Conservation (phyloP, 106 monocot genomes). For the Acorus calamus region DNA sequence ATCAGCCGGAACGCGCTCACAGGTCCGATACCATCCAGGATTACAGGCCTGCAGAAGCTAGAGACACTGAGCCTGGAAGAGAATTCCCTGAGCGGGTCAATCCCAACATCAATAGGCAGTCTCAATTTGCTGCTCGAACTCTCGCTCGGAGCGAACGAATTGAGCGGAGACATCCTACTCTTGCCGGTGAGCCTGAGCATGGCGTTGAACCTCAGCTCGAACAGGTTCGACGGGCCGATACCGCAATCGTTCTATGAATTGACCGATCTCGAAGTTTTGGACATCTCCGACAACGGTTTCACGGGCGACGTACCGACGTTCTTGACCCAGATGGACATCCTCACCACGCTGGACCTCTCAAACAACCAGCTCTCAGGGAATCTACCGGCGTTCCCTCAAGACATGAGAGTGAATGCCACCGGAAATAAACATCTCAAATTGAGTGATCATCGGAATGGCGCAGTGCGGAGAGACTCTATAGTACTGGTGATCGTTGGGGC, state of each 20-base stretch:
- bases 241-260: slow-evolving; percentile 11
- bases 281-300: slow-evolving; percentile 47
- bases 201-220: slow-evolving; percentile 55
- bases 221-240: slow-evolving; percentile 33
- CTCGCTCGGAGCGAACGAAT: slow-evolving; percentile 35
- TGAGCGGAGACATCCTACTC: slow-evolving; percentile 28
- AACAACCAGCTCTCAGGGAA: slow-evolving; percentile 43
- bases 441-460: not conserved
- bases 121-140: slow-evolving; percentile 31
- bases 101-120: slow-evolving; percentile 22
- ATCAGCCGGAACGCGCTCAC: slow-evolving; percentile 37
- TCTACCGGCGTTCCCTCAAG: slow-evolving; percentile 21
- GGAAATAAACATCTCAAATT: slow-evolving; percentile 23
- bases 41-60: slow-evolving; percentile 26
- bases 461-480: slow-evolving; percentile 2
- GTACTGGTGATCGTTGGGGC: slow-evolving; percentile 12
- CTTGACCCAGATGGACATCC: slow-evolving; percentile 11
- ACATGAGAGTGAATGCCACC: slow-evolving; percentile 5
- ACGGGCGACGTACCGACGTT: slow-evolving; percentile 33
- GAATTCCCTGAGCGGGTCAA: slow-evolving; percentile 32
- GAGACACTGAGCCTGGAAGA: slow-evolving; percentile 21
- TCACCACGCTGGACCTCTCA: slow-evolving; percentile 36
- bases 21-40: slow-evolving; percentile 26
- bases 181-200: slow-evolving; percentile 27
- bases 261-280: slow-evolving; percentile 28